Evolutionary conservation across 2,329 filamentous ascomycete species (phyloP).

Genomic region (Diplodia sapinea): DNA sequence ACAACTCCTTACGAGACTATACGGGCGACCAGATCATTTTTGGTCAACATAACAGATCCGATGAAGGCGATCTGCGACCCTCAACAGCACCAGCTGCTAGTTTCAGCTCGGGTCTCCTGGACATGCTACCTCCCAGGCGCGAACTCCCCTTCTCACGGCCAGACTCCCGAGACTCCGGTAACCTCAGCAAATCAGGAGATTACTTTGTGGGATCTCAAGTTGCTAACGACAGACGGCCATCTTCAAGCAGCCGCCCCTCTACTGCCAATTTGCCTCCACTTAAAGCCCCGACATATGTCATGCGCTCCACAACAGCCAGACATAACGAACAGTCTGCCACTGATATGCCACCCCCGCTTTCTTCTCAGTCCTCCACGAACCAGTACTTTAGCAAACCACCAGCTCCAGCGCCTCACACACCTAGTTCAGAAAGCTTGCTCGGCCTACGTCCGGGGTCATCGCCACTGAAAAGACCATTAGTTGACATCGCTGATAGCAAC

Average conservation of each 20-base stretch:
- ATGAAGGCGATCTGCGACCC: slow-evolving; percentile 19
- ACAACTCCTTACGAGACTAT: slow-evolving; percentile 36
- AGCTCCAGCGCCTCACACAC: background rate
- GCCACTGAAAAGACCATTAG: background rate
- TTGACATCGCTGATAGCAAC: background rate
- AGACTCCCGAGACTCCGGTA: background rate
- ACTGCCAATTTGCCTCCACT: slow-evolving; percentile 20
- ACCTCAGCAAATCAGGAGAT: no score
- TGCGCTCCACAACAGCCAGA: background rate
- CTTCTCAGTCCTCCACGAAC: background rate
- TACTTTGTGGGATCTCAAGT: background rate
- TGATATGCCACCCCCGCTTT: background rate
- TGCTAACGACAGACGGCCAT: background rate
- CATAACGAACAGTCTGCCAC: background rate
- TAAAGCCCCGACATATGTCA: background rate
- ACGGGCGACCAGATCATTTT: background rate
- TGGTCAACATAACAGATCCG: background rate
- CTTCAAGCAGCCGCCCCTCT: background rate
- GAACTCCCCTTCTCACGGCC: slow-evolving; percentile 48
- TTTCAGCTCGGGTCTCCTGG: slow-evolving; percentile 33
- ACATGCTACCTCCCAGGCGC: slow-evolving; percentile 45
- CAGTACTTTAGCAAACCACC: background rate
- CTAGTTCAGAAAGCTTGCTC: background rate
- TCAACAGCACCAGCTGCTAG: slow-evolving; percentile 33
- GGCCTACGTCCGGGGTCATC: background rate